phyloP scores from a whole-genome alignment of 2,329 filamentous ascomycete species.

The Venturia nashicola region DNA sequence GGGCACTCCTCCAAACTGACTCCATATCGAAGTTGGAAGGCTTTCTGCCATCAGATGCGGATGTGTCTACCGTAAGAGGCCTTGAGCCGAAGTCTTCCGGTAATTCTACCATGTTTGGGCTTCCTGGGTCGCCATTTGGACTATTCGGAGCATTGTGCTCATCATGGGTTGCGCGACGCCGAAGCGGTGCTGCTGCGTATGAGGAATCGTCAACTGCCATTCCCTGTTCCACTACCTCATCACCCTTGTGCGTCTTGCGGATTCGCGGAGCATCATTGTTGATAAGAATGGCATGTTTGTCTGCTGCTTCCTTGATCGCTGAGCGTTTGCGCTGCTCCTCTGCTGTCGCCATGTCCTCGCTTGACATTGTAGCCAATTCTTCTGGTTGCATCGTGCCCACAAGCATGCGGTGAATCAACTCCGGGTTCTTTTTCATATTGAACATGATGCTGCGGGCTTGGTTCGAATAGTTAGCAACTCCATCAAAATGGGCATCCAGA shows the following conservation, averaged over 20 bases:
- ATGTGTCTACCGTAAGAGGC: slow-evolving; percentile 23
- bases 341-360: slow-evolving; percentile 83
- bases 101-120: slow-evolving; percentile 18
- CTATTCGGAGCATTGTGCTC: slow-evolving; percentile 12
- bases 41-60: slow-evolving; percentile 22
- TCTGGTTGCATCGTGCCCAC: slow-evolving; percentile 57
- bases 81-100: slow-evolving; percentile 20
- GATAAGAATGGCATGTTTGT: slow-evolving; percentile 76
- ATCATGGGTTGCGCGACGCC: slow-evolving; percentile 5
- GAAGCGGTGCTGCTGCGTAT: slow-evolving; percentile 10
- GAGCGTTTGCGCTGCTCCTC: slow-evolving; percentile 71
- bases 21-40: slow-evolving; percentile 39
- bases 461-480: slow-evolving; percentile 42
- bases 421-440: slow-evolving; percentile 81
- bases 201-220: slow-evolving; percentile 17
- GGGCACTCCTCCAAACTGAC: slow-evolving; percentile 69
- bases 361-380: slow-evolving; percentile 76
- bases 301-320: slow-evolving; percentile 62
- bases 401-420: slow-evolving; percentile 66
- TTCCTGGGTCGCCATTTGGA: neutral
- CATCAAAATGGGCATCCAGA: slow-evolving; percentile 43
- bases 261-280: slow-evolving; percentile 62
- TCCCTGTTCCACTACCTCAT: slow-evolving; percentile 77
- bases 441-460: slow-evolving; percentile 67
- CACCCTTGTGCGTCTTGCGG: slow-evolving; percentile 85